These are phyloP conservation scores for Phytomonas serpens DNA, from an alignment of 208 protist species.

Conservation along the genomic window DNA sequence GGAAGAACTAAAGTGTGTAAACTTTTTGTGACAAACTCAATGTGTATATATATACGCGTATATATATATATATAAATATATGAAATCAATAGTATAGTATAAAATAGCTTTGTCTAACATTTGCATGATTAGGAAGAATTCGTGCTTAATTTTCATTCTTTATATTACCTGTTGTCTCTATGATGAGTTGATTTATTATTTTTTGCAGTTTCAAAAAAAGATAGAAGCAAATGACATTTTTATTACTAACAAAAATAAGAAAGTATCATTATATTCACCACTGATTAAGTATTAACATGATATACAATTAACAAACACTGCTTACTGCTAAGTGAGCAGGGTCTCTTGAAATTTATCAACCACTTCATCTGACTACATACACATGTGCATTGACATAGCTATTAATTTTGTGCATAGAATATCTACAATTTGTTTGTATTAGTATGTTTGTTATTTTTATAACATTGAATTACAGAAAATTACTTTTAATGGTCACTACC, in stretches of 20 bases:
- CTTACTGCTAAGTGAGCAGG: background rate
- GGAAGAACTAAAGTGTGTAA: background rate
- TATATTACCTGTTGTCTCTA: background rate
- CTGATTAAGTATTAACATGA: background rate
- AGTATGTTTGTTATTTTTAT: slow-evolving; percentile 4
- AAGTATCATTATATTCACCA: background rate
- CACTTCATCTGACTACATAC: slow-evolving; percentile 3
- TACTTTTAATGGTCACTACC: background rate
- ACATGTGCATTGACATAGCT: background rate
- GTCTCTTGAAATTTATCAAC: background rate
- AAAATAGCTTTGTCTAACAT: no score
- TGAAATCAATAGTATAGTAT: no score
- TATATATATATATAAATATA: slow-evolving; percentile 10
- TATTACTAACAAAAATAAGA: background rate
- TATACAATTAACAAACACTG: background rate
- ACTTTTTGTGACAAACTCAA: background rate
- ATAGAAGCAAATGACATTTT: background rate
- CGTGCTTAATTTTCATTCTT: background rate
- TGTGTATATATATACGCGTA: slow-evolving; percentile 7
- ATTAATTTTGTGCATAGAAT: background rate
- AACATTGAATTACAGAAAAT: background rate
- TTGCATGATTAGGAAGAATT: background rate
- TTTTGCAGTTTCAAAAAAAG: background rate
- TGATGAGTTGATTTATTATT: slow-evolving; percentile 1
- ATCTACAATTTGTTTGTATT: background rate